Percentiles rank a stretch among this genome's conserved stretches.
Evolutionary conservation across 1,139 yeast species (phyloP).

Genomic region (Kurtzmaniella quercitrusa): DNA sequence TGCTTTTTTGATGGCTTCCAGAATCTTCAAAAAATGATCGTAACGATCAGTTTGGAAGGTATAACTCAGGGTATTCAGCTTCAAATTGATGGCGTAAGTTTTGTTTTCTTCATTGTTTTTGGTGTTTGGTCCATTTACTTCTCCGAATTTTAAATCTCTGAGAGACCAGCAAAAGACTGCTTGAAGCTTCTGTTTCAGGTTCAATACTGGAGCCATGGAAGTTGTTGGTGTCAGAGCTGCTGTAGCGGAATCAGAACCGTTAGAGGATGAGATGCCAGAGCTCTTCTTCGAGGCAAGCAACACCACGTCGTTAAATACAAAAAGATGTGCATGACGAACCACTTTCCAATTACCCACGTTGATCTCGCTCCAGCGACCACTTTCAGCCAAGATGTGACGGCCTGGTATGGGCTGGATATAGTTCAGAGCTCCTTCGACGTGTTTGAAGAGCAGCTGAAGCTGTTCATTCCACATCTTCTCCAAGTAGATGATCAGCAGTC

Average conservation of each 20-base stretch:
- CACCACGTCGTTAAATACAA: slow-evolving; percentile 72
- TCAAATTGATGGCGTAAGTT: slow-evolving; percentile 42
- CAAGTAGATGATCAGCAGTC: slow-evolving; percentile 67
- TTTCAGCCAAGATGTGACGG: slow-evolving; percentile 75
- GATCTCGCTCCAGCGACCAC: slow-evolving; percentile 83
- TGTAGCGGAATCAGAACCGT: background rate
- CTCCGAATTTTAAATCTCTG: slow-evolving; percentile 54
- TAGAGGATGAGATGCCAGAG: slow-evolving; percentile 4
- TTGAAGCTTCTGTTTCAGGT: slow-evolving; percentile 39
- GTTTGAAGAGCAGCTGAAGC: slow-evolving; percentile 65
- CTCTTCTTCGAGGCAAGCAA: slow-evolving; percentile 67
- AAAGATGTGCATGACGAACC: slow-evolving; percentile 70
- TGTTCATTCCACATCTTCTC: slow-evolving; percentile 82
- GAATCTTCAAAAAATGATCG: slow-evolving; percentile 55
- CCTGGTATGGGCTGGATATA: slow-evolving; percentile 74
- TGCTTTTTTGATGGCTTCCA: slow-evolving; percentile 60
- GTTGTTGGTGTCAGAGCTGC: slow-evolving; percentile 3
- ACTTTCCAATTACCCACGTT: slow-evolving; percentile 87
- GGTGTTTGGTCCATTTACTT: slow-evolving; percentile 16
- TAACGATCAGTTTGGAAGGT: slow-evolving; percentile 63
- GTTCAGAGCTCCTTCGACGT: slow-evolving; percentile 89
- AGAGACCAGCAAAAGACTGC: slow-evolving; percentile 83
- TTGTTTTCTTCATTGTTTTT: slow-evolving; percentile 18
- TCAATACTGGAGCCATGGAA: slow-evolving; percentile 7
- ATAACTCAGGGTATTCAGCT: slow-evolving; percentile 45